Evolutionary conservation across 129 eudicot species (phyloP).

Genomic region (Escallonia herrerae): DNA sequence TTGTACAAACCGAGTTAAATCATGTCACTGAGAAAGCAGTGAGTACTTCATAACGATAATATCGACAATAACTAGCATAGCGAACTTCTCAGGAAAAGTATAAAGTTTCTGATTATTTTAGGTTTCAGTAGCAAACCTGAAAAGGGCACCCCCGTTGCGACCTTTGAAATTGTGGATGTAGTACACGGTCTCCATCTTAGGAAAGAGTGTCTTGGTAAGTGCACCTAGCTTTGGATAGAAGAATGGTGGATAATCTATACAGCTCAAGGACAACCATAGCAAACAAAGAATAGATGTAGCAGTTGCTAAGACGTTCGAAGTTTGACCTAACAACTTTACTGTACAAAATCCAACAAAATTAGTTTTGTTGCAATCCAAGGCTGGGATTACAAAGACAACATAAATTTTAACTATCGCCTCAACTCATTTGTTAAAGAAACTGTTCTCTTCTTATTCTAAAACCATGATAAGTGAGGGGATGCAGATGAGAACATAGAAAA

Average conservation of each 20-base stretch:
- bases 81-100: no score
- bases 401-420: not conserved
- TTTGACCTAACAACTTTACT: no score
- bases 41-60: not conserved
- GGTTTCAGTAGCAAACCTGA: conserved; percentile 49
- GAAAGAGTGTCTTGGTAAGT: conserved; percentile 63
- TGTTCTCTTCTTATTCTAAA: not conserved
- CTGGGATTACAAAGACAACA: no score
- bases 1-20: no score
- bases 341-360: no score
- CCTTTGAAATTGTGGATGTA: conserved; percentile 97
- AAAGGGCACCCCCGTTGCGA: conserved; percentile 76
- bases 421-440: not conserved
- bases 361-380: no score
- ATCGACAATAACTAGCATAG: no score
- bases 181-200: conserved; percentile 87
- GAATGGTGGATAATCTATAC: conserved; percentile 79
- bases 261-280: conserved; percentile 35
- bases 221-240: conserved; percentile 93
- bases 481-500: no score
- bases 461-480: not conserved
- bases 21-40: not conserved
- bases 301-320: not conserved
- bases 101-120: not conserved
- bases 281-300: not conserved